Percentiles rank a stretch among this genome's conserved stretches.
These are phyloP conservation scores for Sugiyamaella grinbergsii DNA, from an alignment of 1,139 yeast species.

Conservation along the genomic window DNA sequence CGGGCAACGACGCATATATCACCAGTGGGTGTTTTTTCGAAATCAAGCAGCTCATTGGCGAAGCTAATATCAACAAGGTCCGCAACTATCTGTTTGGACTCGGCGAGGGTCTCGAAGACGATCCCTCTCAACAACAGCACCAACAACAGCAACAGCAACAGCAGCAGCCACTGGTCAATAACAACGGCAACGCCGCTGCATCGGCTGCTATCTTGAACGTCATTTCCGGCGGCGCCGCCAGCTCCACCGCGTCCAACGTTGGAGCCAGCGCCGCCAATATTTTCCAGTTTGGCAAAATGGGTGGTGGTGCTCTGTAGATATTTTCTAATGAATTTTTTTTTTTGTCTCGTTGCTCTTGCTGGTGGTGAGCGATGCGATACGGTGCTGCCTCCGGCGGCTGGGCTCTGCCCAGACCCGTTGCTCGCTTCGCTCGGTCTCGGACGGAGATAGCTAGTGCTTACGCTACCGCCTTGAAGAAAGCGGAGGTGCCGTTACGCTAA, in stretches of 20 bases:
- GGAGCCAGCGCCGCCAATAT: slow-evolving; percentile 36
- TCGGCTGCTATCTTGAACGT: slow-evolving; percentile 21
- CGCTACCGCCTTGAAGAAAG: no score
- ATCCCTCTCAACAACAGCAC: slow-evolving; percentile 4
- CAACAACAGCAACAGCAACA: slow-evolving; percentile 15
- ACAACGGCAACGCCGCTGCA: slow-evolving; percentile 18
- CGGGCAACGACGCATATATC: slow-evolving; percentile 56
- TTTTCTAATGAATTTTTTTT: not conserved
- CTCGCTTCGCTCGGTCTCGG: not conserved
- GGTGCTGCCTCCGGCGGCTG: slow-evolving; percentile 17
- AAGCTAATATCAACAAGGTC: slow-evolving; percentile 36
- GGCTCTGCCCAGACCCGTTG: slow-evolving; percentile 14
- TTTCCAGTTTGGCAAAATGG: slow-evolving; percentile 42
- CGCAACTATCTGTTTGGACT: slow-evolving; percentile 45
- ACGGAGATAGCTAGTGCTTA: no score
- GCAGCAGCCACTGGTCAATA: no score
- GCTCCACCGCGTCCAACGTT: slow-evolving; percentile 1
- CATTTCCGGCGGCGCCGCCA: slow-evolving; percentile 8
- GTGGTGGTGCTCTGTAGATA: slow-evolving; percentile 31
- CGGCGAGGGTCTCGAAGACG: slow-evolving; percentile 35
- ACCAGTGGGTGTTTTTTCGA: slow-evolving; percentile 56
- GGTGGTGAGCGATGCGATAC: no score
- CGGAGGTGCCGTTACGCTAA: not conserved
- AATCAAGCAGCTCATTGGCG: slow-evolving; percentile 46
- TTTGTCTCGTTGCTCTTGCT: not conserved